These are phyloP conservation scores for Akanthomyces dipterigenus DNA, from an alignment of 2,329 filamentous ascomycete species.

Conservation along the genomic window DNA sequence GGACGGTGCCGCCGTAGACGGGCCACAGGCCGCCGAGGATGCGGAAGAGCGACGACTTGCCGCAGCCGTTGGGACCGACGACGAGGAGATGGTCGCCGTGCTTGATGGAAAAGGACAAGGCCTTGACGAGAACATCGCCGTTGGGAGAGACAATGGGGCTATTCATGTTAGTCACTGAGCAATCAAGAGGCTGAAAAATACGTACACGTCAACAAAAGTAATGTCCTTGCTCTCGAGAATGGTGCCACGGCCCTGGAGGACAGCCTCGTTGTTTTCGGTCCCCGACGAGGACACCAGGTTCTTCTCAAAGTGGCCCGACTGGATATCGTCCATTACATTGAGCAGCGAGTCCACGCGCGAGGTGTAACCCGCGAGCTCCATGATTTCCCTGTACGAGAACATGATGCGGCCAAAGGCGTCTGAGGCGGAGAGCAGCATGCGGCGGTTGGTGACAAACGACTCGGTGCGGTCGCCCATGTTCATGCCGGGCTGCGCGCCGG, in stretches of 20 bases:
- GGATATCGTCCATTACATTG: constrained; percentile 90
- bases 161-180: background rate
- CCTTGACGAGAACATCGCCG: constrained; percentile 81
- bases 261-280: constrained; percentile 72
- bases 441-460: constrained; percentile 86
- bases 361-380: constrained; percentile 91
- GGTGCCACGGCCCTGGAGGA: constrained; percentile 74
- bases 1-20: constrained; percentile 88
- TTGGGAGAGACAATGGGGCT: constrained; percentile 90
- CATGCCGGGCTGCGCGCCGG: constrained; percentile 51
- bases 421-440: constrained; percentile 86
- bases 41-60: constrained; percentile 91
- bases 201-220: constrained; percentile 72
- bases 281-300: constrained; percentile 86
- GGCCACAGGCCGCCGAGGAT: constrained; percentile 96
- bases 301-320: constrained; percentile 88
- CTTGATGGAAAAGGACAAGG: constrained; percentile 78
- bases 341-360: constrained; percentile 84
- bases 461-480: constrained; percentile 67
- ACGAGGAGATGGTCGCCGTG: constrained; percentile 89
- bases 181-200: constrained; percentile 13
- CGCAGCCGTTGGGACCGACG: constrained; percentile 93
- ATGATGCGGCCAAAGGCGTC: constrained; percentile 94
- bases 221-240: constrained; percentile 79
- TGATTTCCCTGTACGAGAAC: constrained; percentile 97